Evolutionary conservation across 495 filamentous ascomycete genomes (phyloP).

Genomic region (Hypoxylon perforatum): DNA sequence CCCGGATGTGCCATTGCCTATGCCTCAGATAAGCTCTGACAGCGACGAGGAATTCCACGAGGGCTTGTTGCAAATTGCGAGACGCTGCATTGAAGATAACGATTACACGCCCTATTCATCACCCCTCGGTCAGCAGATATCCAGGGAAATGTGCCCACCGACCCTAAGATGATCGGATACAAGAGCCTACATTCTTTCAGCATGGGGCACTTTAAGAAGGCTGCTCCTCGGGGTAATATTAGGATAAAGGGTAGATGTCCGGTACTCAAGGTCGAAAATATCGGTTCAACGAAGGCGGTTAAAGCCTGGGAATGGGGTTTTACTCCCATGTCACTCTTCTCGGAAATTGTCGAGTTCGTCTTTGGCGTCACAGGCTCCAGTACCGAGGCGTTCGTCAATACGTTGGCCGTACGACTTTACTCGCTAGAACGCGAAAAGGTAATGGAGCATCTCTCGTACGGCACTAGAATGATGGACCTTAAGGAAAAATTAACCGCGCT

Average conservation of each 20-base stretch:
- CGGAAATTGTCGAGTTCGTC: not conserved
- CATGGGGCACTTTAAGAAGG: not conserved
- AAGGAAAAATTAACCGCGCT: not conserved
- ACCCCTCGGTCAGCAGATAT: not conserved
- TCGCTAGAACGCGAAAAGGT: not conserved
- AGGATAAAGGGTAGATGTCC: not conserved
- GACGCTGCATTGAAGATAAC: not conserved
- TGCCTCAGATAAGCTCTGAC: not conserved
- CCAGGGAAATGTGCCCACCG: not conserved
- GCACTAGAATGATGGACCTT: not conserved
- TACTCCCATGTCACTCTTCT: not conserved
- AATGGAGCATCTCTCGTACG: constrained; percentile 2
- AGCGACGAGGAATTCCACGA: constrained; percentile 1
- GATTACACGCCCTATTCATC: constrained; percentile 7
- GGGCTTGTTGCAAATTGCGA: constrained; percentile 2
- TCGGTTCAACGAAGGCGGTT: not conserved
- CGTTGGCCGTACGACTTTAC: constrained; percentile 10
- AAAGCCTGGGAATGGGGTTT: not conserved
- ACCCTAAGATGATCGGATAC: not conserved
- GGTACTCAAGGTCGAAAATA: not conserved
- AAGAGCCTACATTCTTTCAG: not conserved
- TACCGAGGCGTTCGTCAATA: not conserved
- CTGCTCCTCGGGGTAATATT: not conserved
- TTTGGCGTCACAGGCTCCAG: not conserved
- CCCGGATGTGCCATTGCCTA: not conserved